A percentile compares a stretch with the other conserved stretches of the same genome.
These are phyloP conservation scores for Aspergillus caelatus DNA, from an alignment of 2,329 filamentous ascomycete species.

Conservation along the genomic window DNA sequence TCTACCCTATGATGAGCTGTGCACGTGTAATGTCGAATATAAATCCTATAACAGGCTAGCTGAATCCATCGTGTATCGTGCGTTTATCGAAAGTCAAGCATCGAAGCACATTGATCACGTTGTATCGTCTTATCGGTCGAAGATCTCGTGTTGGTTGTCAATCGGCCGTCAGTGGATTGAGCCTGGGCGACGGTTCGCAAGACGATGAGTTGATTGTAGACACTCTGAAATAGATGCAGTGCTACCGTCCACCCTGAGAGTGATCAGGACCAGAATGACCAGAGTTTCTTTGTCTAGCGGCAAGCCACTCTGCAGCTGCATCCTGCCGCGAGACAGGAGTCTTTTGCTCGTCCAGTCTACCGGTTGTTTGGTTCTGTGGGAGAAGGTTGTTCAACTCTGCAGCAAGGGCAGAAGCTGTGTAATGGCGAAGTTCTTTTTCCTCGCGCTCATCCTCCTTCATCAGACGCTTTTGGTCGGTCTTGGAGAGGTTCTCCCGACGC, in stretches of 20 bases:
- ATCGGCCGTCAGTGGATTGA: slow-evolving; percentile 1
- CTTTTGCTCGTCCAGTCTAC: slow-evolving; percentile 45
- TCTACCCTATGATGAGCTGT: slow-evolving; percentile 5
- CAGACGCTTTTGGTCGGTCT: slow-evolving; percentile 64
- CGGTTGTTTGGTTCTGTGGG: slow-evolving; percentile 28
- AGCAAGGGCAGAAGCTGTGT: slow-evolving; percentile 49
- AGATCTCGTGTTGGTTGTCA: slow-evolving; percentile 11
- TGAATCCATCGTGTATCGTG: slow-evolving; percentile 13
- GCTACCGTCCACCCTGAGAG: slow-evolving; percentile 36
- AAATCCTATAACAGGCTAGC: slow-evolving; percentile 16
- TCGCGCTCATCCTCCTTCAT: slow-evolving; percentile 53
- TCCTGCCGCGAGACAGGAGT: slow-evolving; percentile 41
- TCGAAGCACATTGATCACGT: slow-evolving; percentile 16
- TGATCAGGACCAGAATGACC: slow-evolving; percentile 39
- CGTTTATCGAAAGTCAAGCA: slow-evolving; percentile 11
- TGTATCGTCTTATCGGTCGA: slow-evolving; percentile 15
- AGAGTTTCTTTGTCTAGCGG: slow-evolving; percentile 29
- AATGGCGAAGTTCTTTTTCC: slow-evolving; percentile 50
- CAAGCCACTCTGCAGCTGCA: slow-evolving; percentile 37
- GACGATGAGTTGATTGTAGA: background rate
- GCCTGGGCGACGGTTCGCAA: slow-evolving; percentile 4
- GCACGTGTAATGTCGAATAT: slow-evolving; percentile 13
- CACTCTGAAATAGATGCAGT: background rate
- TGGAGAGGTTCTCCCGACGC: slow-evolving; percentile 79
- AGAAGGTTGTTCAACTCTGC: slow-evolving; percentile 49